phyloP scores from a whole-genome alignment of 495 filamentous ascomycete species.

The Lichina pygmaea region DNA sequence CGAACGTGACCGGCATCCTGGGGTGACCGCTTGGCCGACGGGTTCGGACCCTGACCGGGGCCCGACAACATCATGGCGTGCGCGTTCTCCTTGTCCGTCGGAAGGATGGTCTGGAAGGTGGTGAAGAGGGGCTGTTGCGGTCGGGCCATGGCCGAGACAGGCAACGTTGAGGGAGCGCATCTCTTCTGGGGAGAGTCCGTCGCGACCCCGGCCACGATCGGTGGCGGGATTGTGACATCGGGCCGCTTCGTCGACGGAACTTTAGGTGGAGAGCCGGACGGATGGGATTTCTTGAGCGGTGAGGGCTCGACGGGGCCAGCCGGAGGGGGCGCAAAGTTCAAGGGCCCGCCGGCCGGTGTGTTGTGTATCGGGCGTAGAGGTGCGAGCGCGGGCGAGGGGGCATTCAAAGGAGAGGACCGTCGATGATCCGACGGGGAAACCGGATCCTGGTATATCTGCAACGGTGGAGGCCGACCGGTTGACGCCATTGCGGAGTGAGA shows the following conservation, averaged over 20 bases:
- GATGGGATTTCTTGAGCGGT: not conserved
- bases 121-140: slow-evolving; percentile 38
- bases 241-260: not conserved
- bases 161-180: not conserved
- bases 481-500: not conserved
- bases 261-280: not conserved
- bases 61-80: slow-evolving; percentile 19
- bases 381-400: not conserved
- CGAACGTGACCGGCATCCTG: slow-evolving; percentile 51
- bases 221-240: not conserved
- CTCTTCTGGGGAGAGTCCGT: slow-evolving; percentile 1
- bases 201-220: not conserved
- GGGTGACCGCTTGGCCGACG: slow-evolving; percentile 34
- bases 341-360: not conserved
- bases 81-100: slow-evolving; percentile 39
- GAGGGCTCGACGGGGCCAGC: not conserved
- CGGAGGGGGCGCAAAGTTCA: not conserved
- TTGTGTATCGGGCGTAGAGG: not conserved
- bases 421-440: not conserved
- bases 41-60: slow-evolving; percentile 30
- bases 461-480: not conserved
- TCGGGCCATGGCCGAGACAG: not conserved
- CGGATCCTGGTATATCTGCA: not conserved
- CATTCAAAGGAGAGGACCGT: not conserved
- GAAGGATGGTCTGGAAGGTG: slow-evolving; percentile 26